Evolutionary conservation across 257 asterid species (phyloP), one percentile per base, ranked within the genome.

Genomic region (Osmanthus fragrans): DNA sequence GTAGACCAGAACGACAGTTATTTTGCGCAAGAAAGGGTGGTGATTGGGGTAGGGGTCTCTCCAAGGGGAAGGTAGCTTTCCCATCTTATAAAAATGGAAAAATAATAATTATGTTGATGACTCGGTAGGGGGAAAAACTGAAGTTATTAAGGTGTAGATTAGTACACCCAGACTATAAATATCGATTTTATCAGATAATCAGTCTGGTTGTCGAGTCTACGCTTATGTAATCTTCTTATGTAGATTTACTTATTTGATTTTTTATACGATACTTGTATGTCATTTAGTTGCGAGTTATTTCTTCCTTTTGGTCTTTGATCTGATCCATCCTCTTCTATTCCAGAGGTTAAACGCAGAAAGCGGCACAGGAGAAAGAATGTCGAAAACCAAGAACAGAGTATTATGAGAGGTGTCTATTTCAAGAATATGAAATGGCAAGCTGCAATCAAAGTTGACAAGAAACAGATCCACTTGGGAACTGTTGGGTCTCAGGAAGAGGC

Each of bases 391-490:
- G 98, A 95, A 80, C 88, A 81, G 5, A 89, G 96, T 45, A 74
- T 86, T 29, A 91, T 93, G 99, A 77, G 99, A 83, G 99, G 99
- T 3, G 99, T 95, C 68, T 95, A 95, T 80, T 95, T 84, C 84
- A 95, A 95, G 88, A 95, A 95, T 65, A 84, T 91, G 92, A 95
- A 95, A 86, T 95, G 99, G 99, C 99, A 95, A 89, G 99, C 99
- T n/a, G 99, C 99, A 4, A 95, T 95, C 56, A 95, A 95, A 76
- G 98, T 95, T 45, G 97, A 94, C 80, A 94, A 92, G 89, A 94
- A 91, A 87, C 99, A 94, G 84, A 91, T 92, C 86, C 99, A 95
- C 84, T 79, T 93, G 85, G 97, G 99, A 51, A 91, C 99, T 8
- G 98, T 95, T 45, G 92, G 97, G 58, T 90, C 99, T 79, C 97